Conservation (phyloP, 2,329 filamentous ascomycete species). For the Pyrenochaeta sp. region DNA sequence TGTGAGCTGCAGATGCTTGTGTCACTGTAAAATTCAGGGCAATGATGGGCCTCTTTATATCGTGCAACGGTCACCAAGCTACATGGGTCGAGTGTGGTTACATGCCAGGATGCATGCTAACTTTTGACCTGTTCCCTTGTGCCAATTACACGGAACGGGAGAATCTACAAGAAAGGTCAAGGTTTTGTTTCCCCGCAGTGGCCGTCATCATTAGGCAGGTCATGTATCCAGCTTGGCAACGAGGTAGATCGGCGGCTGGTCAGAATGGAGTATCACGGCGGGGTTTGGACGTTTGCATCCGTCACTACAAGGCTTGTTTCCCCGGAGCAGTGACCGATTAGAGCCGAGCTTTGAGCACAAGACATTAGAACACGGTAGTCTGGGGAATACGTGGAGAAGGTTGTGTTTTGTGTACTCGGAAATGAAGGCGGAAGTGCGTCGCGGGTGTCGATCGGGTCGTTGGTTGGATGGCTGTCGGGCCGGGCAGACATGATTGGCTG, state of each 20-base stretch:
- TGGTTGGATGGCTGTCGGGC: slow-evolving; percentile 27
- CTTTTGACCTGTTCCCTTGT: slow-evolving; percentile 2
- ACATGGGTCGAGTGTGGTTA: too few species aligned
- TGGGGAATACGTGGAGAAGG: slow-evolving; percentile 15
- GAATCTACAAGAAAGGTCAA: slow-evolving; percentile 17
- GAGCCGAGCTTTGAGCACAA: slow-evolving; percentile 1
- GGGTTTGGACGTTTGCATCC: slow-evolving; percentile 10
- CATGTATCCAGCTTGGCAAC: slow-evolving; percentile 22
- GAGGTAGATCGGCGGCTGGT: slow-evolving; percentile 1
- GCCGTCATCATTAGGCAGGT: slow-evolving; percentile 15
- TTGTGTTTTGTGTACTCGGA: slow-evolving; percentile 4
- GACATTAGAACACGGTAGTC: slow-evolving; percentile 7
- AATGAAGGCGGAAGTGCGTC: slow-evolving; percentile 5
- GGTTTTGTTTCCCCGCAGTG: slow-evolving; percentile 29
- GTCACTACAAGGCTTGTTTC: slow-evolving; percentile 8
- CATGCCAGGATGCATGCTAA: slow-evolving; percentile 5
- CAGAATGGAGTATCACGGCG: slow-evolving; percentile 18
- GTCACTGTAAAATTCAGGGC: slow-evolving; percentile 7
- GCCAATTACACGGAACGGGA: slow-evolving; percentile 15
- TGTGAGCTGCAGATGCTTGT: slow-evolving; percentile 5
- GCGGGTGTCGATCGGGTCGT: slow-evolving; percentile 1
- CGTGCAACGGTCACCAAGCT: neutral
- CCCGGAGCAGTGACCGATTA: slow-evolving; percentile 18
- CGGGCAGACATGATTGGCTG: slow-evolving; percentile 13
- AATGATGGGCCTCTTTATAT: slow-evolving; percentile 14